Evolutionary conservation across 106 monocot species (phyloP).

Genomic region (Iris macrosiphon): DNA sequence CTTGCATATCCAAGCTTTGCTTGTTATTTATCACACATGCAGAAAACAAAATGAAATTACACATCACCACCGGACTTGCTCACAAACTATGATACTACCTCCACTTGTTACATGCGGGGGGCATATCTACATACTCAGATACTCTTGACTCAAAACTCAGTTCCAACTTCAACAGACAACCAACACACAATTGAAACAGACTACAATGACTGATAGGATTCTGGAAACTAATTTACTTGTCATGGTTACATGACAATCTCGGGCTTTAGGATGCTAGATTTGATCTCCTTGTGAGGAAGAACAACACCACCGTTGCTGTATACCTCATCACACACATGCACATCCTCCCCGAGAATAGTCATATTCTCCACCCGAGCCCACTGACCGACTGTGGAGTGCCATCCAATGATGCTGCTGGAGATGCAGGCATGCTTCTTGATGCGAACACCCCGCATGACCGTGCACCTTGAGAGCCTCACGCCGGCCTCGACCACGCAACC

Average conservation of each 20-base stretch:
- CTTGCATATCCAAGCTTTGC: too few species aligned
- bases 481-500: conserved; percentile 66
- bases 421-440: conserved; percentile 62
- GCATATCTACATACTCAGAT: too few species aligned
- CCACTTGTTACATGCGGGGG: too few species aligned
- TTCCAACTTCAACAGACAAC: too few species aligned
- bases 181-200: too few species aligned
- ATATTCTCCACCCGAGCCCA: conserved; percentile 83
- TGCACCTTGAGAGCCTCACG: conserved; percentile 67
- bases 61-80: too few species aligned
- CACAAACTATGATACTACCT: too few species aligned
- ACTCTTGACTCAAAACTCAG: too few species aligned
- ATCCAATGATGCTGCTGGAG: conserved; percentile 69
- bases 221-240: too few species aligned
- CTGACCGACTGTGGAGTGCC: conserved; percentile 76
- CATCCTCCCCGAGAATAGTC: conserved; percentile 85
- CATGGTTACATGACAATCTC: conserved; percentile 90
- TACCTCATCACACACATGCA: conserved; percentile 73
- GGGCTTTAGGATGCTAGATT: conserved; percentile 72
- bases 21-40: too few species aligned
- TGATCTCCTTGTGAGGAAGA: conserved; percentile 93
- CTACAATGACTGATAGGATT: too few species aligned
- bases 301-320: conserved; percentile 92
- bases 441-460: conserved; percentile 52
- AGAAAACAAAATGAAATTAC: too few species aligned